phyloP scores from a whole-genome alignment of 768 basidiomycete species.

The Auricularia auricula-judae region DNA sequence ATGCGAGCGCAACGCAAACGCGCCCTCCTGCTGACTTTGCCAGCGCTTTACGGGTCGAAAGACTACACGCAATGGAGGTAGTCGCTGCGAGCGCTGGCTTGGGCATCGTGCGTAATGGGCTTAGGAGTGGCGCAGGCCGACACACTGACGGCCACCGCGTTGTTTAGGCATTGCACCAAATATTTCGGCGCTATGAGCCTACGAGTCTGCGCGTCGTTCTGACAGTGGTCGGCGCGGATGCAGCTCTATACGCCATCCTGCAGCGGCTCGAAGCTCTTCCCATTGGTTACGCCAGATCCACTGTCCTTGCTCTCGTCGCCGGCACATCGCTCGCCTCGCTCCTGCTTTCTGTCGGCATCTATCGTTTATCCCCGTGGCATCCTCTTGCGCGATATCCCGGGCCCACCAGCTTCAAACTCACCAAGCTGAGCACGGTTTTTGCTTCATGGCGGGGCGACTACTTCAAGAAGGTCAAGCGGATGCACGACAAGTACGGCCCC shows the following conservation, averaged over 20 bases:
- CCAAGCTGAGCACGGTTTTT: slow-evolving; percentile 25
- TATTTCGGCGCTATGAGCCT: neutral
- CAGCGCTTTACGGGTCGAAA: too few relatives aligned
- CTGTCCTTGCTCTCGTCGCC: neutral
- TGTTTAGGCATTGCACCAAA: neutral
- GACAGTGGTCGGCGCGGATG: neutral
- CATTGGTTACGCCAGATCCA: neutral
- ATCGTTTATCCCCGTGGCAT: slow-evolving; percentile 29
- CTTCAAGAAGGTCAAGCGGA: slow-evolving; percentile 30
- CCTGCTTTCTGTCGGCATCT: slow-evolving; percentile 18
- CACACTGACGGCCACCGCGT: neutral
- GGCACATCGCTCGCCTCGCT: slow-evolving; percentile 3
- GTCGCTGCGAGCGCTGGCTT: too few relatives aligned
- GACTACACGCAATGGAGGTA: too few relatives aligned
- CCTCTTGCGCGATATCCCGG: slow-evolving; percentile 29
- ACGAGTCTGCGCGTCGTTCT: neutral
- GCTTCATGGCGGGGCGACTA: slow-evolving; percentile 30
- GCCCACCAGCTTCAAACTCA: slow-evolving; percentile 19
- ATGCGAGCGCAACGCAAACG: too few relatives aligned
- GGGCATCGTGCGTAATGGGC: too few relatives aligned
- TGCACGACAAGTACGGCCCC: slow-evolving; percentile 48
- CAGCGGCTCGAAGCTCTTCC: neutral
- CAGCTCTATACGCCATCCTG: neutral
- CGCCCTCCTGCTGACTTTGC: too few relatives aligned
- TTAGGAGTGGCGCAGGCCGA: too few relatives aligned